A percentile compares a stretch with the other conserved stretches of the same genome.
Conservation (phyloP, 768 basidiomycete species). For the Rhodotorula sphaerocarpa region DNA sequence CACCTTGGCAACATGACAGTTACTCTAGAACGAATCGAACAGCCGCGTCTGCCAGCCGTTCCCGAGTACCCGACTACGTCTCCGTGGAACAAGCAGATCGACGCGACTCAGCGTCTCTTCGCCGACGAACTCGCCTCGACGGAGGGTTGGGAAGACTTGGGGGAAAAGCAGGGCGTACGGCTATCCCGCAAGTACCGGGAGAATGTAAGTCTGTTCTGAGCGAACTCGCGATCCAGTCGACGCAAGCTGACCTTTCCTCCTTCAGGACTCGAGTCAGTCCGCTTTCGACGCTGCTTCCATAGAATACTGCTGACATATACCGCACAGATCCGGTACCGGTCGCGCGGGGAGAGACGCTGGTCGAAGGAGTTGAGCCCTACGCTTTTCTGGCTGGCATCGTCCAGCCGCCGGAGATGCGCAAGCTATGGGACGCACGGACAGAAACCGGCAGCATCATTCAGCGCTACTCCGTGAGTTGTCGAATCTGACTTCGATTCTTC, state of each 20-base stretch:
- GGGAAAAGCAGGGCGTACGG: background rate
- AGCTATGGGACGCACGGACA: conserved; percentile 19
- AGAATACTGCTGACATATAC: background rate
- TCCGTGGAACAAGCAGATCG: conserved; percentile 5
- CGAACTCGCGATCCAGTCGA: too few species aligned
- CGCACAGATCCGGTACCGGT: conserved; percentile 1
- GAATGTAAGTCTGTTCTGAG: background rate
- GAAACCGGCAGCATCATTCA: conserved; percentile 17
- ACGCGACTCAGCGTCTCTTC: conserved; percentile 9
- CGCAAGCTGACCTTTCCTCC: background rate
- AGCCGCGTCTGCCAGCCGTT: conserved; percentile 13
- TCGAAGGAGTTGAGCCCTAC: conserved; percentile 12
- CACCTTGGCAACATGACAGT: background rate
- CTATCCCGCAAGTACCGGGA: background rate
- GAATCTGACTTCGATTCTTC: too few species aligned
- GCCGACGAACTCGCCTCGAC: conserved; percentile 3
- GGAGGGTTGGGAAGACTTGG: background rate
- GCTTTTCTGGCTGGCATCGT: conserved; percentile 22
- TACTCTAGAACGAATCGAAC: background rate
- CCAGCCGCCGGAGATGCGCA: conserved; percentile 25
- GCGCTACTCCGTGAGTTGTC: too few species aligned
- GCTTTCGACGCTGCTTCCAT: too few species aligned
- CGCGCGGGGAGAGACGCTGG: conserved; percentile 5
- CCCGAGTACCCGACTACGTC: conserved; percentile 1
- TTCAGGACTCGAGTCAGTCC: too few species aligned